Conservation (phyloP, 352 stramenopile genomes). For the Phytopythium oedochilum region DNA sequence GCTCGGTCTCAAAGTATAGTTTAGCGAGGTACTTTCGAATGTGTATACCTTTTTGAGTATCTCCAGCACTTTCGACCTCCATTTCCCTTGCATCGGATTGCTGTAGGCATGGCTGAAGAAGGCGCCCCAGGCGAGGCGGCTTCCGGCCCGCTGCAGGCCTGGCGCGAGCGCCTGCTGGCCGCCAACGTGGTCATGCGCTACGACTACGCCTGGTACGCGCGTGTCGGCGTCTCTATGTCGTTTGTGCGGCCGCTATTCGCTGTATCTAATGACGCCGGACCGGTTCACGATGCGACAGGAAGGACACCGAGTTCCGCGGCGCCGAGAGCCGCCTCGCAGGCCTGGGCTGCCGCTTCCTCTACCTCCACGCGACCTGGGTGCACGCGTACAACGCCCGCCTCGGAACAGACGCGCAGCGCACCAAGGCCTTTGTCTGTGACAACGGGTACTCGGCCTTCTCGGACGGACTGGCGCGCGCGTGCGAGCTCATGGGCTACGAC, state of each 20-base stretch:
- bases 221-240: neutral
- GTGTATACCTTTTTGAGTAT: neutral
- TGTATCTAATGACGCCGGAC: neutral
- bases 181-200: constrained; percentile 76
- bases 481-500: constrained; percentile 48
- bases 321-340: constrained; percentile 47
- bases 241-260: constrained; percentile 5
- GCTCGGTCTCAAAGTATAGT: neutral
- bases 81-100: too few species aligned
- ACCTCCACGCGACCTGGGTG: constrained; percentile 54
- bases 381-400: constrained; percentile 13
- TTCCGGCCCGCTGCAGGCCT: constrained; percentile 11
- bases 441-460: constrained; percentile 60
- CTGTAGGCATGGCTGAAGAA: constrained; percentile 11
- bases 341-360: constrained; percentile 65
- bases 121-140: constrained; percentile 12
- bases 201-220: constrained; percentile 73
- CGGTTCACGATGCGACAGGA: constrained; percentile 23
- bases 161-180: constrained; percentile 43
- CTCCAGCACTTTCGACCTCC: too few species aligned
- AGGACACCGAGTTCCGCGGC: constrained; percentile 52
- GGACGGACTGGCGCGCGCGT: constrained; percentile 24
- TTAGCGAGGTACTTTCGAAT: neutral
- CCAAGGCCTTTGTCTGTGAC: constrained; percentile 32
- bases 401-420: neutral